A percentile compares a stretch with the other conserved stretches of the same genome.
Evolutionary conservation across 225 moss, liverwort and hornwort genomes (phyloP).

Genomic region (Polytrichum commune): DNA sequence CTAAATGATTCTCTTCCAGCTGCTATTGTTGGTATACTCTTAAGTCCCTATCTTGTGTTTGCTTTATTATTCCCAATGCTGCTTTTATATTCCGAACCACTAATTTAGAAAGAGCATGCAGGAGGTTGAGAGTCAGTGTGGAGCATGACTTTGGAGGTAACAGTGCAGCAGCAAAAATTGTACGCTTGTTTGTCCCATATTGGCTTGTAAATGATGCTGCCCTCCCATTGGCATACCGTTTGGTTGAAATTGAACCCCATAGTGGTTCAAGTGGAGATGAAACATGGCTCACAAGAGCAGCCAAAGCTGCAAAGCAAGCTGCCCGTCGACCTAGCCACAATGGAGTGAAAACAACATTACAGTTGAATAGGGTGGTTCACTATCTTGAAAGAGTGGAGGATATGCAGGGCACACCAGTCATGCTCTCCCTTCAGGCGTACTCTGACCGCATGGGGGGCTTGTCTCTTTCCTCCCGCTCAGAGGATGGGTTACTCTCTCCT

Average conservation of each 20-base stretch:
- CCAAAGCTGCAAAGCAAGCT: slow-evolving; percentile 98
- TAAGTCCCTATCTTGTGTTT: too few relatives aligned
- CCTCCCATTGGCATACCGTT: slow-evolving; percentile 76
- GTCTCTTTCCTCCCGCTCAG: slow-evolving; percentile 69
- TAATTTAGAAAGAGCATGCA: slow-evolving; percentile 21
- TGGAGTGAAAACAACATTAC: slow-evolving; percentile 46
- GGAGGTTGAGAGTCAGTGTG: slow-evolving; percentile 89
- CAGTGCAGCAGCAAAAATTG: slow-evolving; percentile 79
- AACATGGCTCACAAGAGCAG: slow-evolving; percentile 82
- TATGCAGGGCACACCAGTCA: slow-evolving; percentile 70
- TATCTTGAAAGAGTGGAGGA: slow-evolving; percentile 78
- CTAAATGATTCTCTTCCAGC: too few relatives aligned
- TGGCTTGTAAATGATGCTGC: slow-evolving; percentile 87
- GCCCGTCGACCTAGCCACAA: slow-evolving; percentile 79
- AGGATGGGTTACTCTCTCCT: slow-evolving; percentile 85
- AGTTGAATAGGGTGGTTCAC: slow-evolving; percentile 71
- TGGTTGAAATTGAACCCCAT: slow-evolving; percentile 90
- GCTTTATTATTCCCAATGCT: too few relatives aligned
- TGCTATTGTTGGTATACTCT: too few relatives aligned
- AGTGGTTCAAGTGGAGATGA: slow-evolving; percentile 69
- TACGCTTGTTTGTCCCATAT: slow-evolving; percentile 95
- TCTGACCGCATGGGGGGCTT: slow-evolving; percentile 82
- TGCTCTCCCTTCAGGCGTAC: slow-evolving; percentile 94
- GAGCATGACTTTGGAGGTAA: slow-evolving; percentile 93
- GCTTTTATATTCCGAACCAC: neutral